Evolutionary conservation across 805 yeast genomes (phyloP).

Genomic region (Saccharomycopsis sp.): DNA sequence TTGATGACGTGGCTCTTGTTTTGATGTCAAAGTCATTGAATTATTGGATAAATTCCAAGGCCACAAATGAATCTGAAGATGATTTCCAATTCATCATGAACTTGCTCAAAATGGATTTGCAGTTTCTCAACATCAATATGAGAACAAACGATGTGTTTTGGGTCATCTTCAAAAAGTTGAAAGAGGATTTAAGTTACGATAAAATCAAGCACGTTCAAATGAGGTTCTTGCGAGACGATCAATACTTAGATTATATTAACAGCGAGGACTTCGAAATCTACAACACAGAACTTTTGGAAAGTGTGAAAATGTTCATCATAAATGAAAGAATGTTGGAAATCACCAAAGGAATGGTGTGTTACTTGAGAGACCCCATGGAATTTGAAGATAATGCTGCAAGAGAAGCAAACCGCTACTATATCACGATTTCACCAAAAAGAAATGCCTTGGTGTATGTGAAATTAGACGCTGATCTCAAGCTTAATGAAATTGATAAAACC

Average conservation of each 20-base stretch:
- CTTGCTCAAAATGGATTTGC: conserved; percentile 17
- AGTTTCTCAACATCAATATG: conserved; percentile 11
- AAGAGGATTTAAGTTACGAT: conserved; percentile 11
- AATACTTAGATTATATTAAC: conserved; percentile 10
- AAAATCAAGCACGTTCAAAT: conserved; percentile 14
- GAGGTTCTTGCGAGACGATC: conserved; percentile 16
- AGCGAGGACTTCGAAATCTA: conserved; percentile 10
- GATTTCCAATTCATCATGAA: conserved; percentile 15
- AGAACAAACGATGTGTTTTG: conserved; percentile 1
- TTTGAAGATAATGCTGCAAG: conserved; percentile 6
- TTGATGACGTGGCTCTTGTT: conserved; percentile 9
- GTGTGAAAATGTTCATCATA: conserved; percentile 14
- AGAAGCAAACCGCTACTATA: conserved; percentile 2
- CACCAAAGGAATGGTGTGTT: conserved; percentile 16
- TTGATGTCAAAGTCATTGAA: conserved; percentile 10
- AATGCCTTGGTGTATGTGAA: neutral
- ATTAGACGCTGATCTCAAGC: conserved; percentile 2
- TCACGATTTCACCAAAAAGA: conserved; percentile 1
- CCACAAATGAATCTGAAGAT: conserved; percentile 4
- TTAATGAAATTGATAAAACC: neutral
- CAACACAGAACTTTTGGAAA: conserved; percentile 8
- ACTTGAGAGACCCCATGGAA: conserved; percentile 11
- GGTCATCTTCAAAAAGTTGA: neutral
- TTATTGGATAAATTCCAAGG: conserved; percentile 17
- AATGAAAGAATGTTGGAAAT: conserved; percentile 17